phyloP scores from a whole-genome alignment of 371 early-diverging fungal genomes.

The Parasitella parasitica region DNA sequence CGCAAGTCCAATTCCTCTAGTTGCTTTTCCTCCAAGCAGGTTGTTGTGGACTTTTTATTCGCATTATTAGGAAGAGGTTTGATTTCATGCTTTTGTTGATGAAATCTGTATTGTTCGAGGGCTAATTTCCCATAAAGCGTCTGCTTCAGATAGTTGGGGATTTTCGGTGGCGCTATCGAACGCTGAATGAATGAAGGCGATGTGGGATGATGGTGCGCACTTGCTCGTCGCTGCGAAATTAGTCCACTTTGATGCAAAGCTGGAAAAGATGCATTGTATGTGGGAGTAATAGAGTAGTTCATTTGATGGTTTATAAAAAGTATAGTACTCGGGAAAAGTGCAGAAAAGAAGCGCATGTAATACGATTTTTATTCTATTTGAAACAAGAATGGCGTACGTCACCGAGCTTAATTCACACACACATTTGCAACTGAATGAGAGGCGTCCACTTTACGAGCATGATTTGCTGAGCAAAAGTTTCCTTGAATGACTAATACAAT shows the following conservation, averaged over 20 bases:
- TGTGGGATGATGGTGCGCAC: background rate
- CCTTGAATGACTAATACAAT: no score
- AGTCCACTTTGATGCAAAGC: constrained; percentile 7
- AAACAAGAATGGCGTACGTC: background rate
- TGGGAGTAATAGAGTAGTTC: background rate
- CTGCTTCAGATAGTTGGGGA: constrained; percentile 38
- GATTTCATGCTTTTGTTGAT: constrained; percentile 15
- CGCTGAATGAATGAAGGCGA: background rate
- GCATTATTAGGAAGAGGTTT: background rate
- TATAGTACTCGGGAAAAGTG: no score
- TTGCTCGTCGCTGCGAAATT: background rate
- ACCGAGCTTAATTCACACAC: no score
- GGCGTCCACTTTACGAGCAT: no score
- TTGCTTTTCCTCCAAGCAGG: constrained; percentile 8
- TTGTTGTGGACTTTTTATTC: background rate
- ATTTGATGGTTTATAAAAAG: no score
- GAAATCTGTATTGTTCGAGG: constrained; percentile 27
- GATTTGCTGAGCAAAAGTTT: no score
- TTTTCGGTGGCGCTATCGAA: constrained; percentile 32
- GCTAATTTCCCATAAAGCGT: constrained; percentile 34
- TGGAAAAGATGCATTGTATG: constrained; percentile 16
- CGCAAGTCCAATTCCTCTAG: constrained; percentile 24
- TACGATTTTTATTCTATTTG: background rate
- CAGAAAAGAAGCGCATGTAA: no score
- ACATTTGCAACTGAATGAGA: no score